Conservation (phyloP, 805 yeast genomes). For the Hanseniaspora guilliermondii region DNA sequence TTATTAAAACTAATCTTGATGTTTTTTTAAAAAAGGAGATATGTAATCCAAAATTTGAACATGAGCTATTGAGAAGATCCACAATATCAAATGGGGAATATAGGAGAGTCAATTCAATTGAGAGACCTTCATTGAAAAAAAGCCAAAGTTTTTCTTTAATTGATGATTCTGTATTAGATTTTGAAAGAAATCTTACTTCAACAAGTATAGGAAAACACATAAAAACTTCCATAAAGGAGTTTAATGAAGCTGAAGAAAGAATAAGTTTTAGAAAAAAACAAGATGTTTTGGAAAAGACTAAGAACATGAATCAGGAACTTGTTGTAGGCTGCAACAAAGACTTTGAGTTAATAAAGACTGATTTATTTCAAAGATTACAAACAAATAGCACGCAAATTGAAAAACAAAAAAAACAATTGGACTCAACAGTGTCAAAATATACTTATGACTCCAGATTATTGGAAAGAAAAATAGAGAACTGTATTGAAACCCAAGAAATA, state of each 20-base stretch:
- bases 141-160: slow-evolving; percentile 12
- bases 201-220: not conserved
- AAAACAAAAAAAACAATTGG: slow-evolving; percentile 32
- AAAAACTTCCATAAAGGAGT: not conserved
- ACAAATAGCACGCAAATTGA: slow-evolving; percentile 8
- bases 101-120: not conserved
- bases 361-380: slow-evolving; percentile 20
- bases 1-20: not conserved
- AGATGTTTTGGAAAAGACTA: slow-evolving; percentile 17
- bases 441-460: slow-evolving; percentile 54
- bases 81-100: not conserved
- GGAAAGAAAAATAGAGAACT: slow-evolving; percentile 50
- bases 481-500: slow-evolving; percentile 44
- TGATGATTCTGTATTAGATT: slow-evolving; percentile 3
- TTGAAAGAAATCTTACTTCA: not conserved
- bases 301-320: slow-evolving; percentile 18
- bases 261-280: not conserved
- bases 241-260: not conserved
- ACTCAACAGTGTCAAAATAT: slow-evolving; percentile 45
- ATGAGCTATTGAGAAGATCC: slow-evolving; percentile 8
- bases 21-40: not conserved
- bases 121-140: not conserved
- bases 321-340: slow-evolving; percentile 21
- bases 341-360: slow-evolving; percentile 29
- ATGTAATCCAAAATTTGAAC: not conserved